Percentiles rank a stretch among this genome's conserved stretches.
Evolutionary conservation across 176 grass and related monocot species (phyloP).

Genomic region (Aegilops umbellulata): DNA sequence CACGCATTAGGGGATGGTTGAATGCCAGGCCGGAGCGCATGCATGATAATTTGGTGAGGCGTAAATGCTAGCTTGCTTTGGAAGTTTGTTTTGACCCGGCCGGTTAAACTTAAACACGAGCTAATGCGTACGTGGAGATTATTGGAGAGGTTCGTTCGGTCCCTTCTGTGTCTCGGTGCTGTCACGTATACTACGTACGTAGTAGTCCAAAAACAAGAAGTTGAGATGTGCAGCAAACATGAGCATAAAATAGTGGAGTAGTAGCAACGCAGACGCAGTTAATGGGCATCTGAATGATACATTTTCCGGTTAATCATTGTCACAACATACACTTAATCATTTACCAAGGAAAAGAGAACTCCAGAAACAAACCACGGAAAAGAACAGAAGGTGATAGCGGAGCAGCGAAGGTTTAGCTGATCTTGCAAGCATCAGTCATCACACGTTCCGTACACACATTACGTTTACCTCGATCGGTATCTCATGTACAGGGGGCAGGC

Average conservation of each 20-base stretch:
- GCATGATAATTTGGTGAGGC: conserved; percentile 12
- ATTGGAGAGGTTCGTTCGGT: not conserved
- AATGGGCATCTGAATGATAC: not conserved
- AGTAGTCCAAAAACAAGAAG: not conserved
- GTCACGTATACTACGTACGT: not conserved
- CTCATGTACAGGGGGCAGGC: not conserved
- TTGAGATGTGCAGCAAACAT: not conserved
- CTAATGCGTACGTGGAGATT: not conserved
- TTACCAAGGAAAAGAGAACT: not conserved
- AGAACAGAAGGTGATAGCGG: not conserved
- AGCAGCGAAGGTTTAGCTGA: conserved; percentile 10
- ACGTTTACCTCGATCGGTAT: conserved; percentile 2
- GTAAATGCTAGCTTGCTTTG: conserved; percentile 25
- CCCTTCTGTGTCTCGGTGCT: not conserved
- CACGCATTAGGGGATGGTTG: conserved; percentile 1
- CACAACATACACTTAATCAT: not conserved
- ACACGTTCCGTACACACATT: not conserved
- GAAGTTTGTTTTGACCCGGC: not conserved
- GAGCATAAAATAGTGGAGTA: not conserved
- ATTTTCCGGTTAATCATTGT: not conserved
- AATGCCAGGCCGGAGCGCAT: not conserved
- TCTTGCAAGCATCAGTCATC: not conserved
- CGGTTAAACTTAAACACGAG: not conserved
- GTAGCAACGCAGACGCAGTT: not conserved
- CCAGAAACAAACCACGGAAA: not conserved